These are phyloP conservation scores for Quaeritorhiza haematococci DNA, from an alignment of 371 early-diverging fungal species.

Conservation along the genomic window DNA sequence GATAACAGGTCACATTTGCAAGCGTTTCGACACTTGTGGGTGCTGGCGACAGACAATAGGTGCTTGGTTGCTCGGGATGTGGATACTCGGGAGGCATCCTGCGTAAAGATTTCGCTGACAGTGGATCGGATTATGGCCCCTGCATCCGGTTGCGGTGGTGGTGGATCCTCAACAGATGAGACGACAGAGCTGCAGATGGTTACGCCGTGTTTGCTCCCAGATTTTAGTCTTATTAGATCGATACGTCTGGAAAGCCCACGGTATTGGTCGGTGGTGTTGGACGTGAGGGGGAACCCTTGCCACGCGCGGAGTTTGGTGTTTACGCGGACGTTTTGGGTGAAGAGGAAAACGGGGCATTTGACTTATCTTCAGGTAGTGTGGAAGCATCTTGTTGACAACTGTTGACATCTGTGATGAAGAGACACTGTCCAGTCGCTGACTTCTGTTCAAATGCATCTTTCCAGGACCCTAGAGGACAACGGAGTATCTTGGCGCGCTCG, in stretches of 20 bases:
- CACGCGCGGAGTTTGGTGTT: constrained; percentile 21
- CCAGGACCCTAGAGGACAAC: constrained; percentile 25
- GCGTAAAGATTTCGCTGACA: constrained; percentile 5
- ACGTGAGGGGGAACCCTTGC: constrained; percentile 28
- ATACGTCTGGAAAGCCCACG: constrained; percentile 51
- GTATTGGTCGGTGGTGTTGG: constrained; percentile 55
- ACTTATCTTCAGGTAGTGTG: constrained; percentile 28
- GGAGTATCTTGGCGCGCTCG: constrained; percentile 17
- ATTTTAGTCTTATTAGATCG: constrained; percentile 45
- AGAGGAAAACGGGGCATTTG: constrained; percentile 34
- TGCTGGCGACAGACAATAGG: constrained; percentile 69
- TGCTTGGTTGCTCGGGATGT: constrained; percentile 72
- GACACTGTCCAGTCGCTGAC: too few species aligned
- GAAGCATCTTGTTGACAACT: neutral
- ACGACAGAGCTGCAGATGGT: constrained; percentile 26
- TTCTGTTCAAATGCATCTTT: neutral
- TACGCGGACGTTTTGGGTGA: constrained; percentile 38
- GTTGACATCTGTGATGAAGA: too few species aligned
- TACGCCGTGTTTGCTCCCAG: constrained; percentile 65
- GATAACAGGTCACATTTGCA: constrained; percentile 80
- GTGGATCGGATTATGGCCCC: neutral
- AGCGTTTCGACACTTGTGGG: constrained; percentile 82
- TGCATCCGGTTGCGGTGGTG: neutral
- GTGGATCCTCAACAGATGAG: too few species aligned
- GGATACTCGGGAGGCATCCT: constrained; percentile 9